A percentile compares a stretch with the other conserved stretches of the same genome.
These are phyloP conservation scores for Cyclospora cayetanensis DNA, from an alignment of 169 alveolate species.

Conservation along the genomic window DNA sequence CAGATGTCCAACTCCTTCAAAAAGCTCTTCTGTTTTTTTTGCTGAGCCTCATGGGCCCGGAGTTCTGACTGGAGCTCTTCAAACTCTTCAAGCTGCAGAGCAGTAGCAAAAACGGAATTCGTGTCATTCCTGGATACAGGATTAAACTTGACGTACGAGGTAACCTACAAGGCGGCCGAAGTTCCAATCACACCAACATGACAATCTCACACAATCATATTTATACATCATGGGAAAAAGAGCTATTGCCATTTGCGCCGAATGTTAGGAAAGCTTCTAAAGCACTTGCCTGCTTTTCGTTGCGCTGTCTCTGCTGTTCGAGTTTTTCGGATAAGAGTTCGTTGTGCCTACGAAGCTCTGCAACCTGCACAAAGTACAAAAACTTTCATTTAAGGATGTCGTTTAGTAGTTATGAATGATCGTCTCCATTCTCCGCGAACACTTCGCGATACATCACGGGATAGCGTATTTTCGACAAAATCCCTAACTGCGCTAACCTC, in stretches of 20 bases:
- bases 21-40: background rate
- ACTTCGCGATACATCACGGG: background rate
- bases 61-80: constrained; percentile 48
- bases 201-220: background rate
- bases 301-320: constrained; percentile 21
- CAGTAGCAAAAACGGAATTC: background rate
- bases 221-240: background rate
- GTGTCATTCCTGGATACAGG: no score
- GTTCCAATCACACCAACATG: background rate
- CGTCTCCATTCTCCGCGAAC: background rate
- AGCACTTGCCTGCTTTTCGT: constrained; percentile 7
- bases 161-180: no score
- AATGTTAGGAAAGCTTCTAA: background rate
- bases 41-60: constrained; percentile 10
- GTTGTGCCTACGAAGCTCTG: constrained; percentile 36
- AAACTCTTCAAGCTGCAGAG: constrained; percentile 45
- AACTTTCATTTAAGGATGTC: background rate
- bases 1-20: constrained; percentile 1
- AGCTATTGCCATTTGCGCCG: background rate
- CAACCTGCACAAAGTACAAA: background rate
- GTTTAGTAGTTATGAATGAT: background rate
- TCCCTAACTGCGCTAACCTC: background rate
- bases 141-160: no score
- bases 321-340: constrained; percentile 1
- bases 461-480: background rate